Base-by-base conservation (phyloP, 2,329 filamentous ascomycete genomes). In the Pseudocercospora cruenta region DNA sequence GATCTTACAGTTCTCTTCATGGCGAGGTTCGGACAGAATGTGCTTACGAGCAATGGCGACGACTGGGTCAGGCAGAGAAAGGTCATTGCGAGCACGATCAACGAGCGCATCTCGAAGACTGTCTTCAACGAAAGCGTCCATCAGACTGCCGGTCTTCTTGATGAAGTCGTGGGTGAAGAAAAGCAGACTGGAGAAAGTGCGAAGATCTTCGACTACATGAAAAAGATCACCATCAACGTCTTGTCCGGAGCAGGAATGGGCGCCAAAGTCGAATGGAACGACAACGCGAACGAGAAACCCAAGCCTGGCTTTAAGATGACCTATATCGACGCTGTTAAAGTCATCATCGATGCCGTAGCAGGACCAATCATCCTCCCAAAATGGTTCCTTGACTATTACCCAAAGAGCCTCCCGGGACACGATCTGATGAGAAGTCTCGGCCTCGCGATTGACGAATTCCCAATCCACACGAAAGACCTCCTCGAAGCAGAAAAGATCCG, bases 221-320 rank as follows among this genome's bases (percentile, higher is more conserved):
- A 77, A 66, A 78, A 76, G 51, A 72, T 77, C 22, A 72, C 75
- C 8, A 76, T 78, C 36, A 72, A 77, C 43, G 74, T 78, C 9
- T 70, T 78, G 3, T 71, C 69, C 28, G 72, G 75, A 16, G 74
- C 74, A 2, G 74, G 75, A 0, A 76, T 77, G 73, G 75, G 76
- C 16, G 58, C 66, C 12, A 70, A 63, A 28, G 67, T 75, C 7
- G 64, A 64, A 10, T 76, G 75, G 74, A 65, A 68, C 14, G 67
- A 70, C 33, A 64, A 72, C 36, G 66, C 58, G 22, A 69, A 65
- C 14, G 66, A 70, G 33, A 71, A 74, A 43, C 68, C 69, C 2
- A 64, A 70, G 43, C 67, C 73, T 1, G 75, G 74, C 4, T 76
- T 70, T 67, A 70, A 71, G 49, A 65, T 77, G 64, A 77, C 74